Conservation (phyloP, 2,329 filamentous ascomycete genomes). For the Pseudocercospora musae region DNA sequence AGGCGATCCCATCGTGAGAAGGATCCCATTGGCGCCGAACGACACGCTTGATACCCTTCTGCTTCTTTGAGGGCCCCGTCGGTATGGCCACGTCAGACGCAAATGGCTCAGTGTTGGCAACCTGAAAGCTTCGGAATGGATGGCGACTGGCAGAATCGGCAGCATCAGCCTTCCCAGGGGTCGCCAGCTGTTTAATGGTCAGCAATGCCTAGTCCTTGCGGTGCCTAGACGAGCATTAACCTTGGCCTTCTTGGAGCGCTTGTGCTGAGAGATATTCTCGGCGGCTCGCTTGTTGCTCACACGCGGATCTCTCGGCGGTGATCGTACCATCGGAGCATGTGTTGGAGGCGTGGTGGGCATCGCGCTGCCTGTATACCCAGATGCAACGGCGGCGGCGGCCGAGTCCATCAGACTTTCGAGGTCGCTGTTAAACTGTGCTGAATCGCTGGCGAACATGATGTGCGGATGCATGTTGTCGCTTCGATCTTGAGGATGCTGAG, state of each 20-base stretch:
- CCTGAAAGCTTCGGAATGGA: background rate
- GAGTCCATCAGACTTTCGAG: conserved; percentile 15
- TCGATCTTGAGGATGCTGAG: background rate
- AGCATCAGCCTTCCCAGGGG: background rate
- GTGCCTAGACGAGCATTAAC: background rate
- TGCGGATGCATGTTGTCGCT: conserved; percentile 12
- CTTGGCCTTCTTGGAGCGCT: conserved; percentile 9
- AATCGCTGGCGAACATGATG: conserved; percentile 9
- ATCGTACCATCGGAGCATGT: background rate
- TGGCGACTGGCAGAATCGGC: background rate
- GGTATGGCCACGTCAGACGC: background rate
- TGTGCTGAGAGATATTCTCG: background rate
- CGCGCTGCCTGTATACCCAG: background rate
- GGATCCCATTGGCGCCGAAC: conserved; percentile 19
- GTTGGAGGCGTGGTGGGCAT: background rate
- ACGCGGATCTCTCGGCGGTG: conserved; percentile 9
- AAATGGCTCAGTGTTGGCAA: background rate
- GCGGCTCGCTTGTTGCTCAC: conserved; percentile 7
- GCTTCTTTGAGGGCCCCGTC: background rate
- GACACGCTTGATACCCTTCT: background rate
- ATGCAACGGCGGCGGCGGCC: conserved; percentile 8
- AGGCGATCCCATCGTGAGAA: conserved; percentile 11
- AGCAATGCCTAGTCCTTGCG: background rate
- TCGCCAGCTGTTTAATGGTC: background rate
- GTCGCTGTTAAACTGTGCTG: conserved; percentile 13